A percentile compares a stretch with the other conserved stretches of the same genome.
Conservation (phyloP, 192 early-diverging fungal genomes). For the Jimgerdemannia lactiflua region DNA sequence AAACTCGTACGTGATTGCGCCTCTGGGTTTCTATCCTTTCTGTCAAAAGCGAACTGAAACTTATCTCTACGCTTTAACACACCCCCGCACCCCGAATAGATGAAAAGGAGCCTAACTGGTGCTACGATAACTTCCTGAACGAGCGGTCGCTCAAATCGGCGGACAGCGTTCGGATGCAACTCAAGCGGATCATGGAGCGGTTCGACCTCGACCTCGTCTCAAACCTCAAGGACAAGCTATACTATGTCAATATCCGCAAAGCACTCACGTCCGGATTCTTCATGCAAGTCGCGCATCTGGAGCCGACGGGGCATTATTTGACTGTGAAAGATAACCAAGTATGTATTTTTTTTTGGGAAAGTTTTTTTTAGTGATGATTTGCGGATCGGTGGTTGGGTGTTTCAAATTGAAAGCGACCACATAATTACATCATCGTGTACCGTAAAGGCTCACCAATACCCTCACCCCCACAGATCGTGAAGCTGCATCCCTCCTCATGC, state of each 20-base stretch:
- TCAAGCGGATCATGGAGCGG: slow-evolving; percentile 80
- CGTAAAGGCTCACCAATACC: too few relatives aligned
- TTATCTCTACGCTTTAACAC: slow-evolving; percentile 1
- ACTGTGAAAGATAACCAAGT: slow-evolving; percentile 97
- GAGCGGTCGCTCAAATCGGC: slow-evolving; percentile 85
- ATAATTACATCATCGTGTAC: too few relatives aligned
- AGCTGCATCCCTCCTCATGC: slow-evolving; percentile 89
- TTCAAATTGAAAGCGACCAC: too few relatives aligned
- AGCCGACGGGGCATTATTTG: slow-evolving; percentile 83
- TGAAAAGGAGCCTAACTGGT: slow-evolving; percentile 74
- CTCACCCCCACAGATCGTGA: slow-evolving; percentile 46
- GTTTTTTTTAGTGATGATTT: too few relatives aligned
- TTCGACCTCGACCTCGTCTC: slow-evolving; percentile 65
- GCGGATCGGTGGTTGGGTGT: too few relatives aligned
- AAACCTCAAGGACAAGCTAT: slow-evolving; percentile 67
- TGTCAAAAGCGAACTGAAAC: background rate
- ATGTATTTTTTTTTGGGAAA: background rate
- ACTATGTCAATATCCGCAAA: slow-evolving; percentile 85
- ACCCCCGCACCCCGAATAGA: background rate
- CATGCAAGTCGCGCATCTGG: slow-evolving; percentile 97
- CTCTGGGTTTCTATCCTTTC: background rate
- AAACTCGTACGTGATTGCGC: slow-evolving; percentile 47
- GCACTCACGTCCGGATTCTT: slow-evolving; percentile 93
- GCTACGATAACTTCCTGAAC: slow-evolving; percentile 92
- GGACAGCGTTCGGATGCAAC: slow-evolving; percentile 88